These are phyloP conservation scores for Boletus rubropictus DNA, from an alignment of 768 basidiomycete genomes.

Conservation along the genomic window DNA sequence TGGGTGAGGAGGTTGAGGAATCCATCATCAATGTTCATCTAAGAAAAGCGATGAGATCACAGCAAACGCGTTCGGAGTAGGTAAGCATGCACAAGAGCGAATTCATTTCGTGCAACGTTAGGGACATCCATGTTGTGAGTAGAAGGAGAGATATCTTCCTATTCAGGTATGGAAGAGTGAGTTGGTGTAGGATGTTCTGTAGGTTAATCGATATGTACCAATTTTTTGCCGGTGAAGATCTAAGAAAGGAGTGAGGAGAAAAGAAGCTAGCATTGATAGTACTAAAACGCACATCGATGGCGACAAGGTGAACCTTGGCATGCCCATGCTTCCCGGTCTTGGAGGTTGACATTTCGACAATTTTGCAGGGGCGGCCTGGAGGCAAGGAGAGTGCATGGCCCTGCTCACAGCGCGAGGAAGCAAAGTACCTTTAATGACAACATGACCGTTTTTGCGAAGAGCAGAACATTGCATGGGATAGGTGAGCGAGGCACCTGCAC, in stretches of 20 bases:
- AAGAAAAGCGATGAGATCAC: constrained; percentile 3
- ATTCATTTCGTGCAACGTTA: constrained; percentile 87
- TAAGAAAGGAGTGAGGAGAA: constrained; percentile 28
- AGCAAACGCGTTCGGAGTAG: not conserved
- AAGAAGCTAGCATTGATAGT: not conserved
- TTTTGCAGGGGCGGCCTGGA: constrained; percentile 90
- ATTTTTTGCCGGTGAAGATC: constrained; percentile 99
- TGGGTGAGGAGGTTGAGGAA: constrained; percentile 90
- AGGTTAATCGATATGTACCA: constrained; percentile 45
- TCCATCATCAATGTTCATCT: constrained; percentile 89
- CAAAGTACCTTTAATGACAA: constrained; percentile 81
- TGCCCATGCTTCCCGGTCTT: constrained; percentile 99
- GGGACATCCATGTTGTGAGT: constrained; percentile 99
- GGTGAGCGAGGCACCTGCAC: constrained; percentile 71
- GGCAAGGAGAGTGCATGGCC: constrained; percentile 1
- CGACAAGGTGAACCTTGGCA: constrained; percentile 98
- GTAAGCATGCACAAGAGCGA: constrained; percentile 61
- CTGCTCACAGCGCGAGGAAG: not conserved
- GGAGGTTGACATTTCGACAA: constrained; percentile 98
- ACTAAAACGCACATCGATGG: constrained; percentile 74
- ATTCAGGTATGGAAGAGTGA: constrained; percentile 15
- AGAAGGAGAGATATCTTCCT: constrained; percentile 93
- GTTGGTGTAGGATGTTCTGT: not conserved
- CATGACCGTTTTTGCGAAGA: constrained; percentile 87
- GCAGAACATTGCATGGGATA: constrained; percentile 95